A percentile compares a stretch with the other conserved stretches of the same genome.
These are phyloP conservation scores for Delonix regia DNA, from an alignment of 306 rosid species.

Conservation along the genomic window DNA sequence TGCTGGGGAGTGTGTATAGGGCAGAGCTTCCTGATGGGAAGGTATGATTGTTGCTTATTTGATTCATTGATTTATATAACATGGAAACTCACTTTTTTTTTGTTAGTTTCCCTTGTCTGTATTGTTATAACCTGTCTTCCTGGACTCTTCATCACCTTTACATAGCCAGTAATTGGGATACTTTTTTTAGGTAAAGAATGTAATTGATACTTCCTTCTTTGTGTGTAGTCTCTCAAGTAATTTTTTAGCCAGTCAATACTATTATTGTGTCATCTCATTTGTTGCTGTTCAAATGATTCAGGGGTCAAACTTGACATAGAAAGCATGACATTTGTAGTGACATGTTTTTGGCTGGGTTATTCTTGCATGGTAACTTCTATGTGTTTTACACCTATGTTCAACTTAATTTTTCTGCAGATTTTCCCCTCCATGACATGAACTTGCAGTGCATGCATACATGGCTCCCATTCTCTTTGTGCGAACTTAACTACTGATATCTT, in stretches of 20 bases:
- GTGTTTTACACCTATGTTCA: slow-evolving; percentile 10
- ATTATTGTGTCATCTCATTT: slow-evolving; percentile 20
- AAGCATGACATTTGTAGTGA: neutral
- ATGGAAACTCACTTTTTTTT: neutral
- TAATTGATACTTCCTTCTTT: neutral
- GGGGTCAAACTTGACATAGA: neutral
- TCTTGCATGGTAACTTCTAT: slow-evolving; percentile 24
- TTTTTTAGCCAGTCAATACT: slow-evolving; percentile 25
- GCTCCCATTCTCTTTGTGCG: slow-evolving; percentile 6
- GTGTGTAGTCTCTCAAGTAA: neutral
- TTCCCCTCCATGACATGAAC: neutral
- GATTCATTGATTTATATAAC: slow-evolving; percentile 30
- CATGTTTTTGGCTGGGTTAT: slow-evolving; percentile 3
- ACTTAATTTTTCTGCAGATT: neutral
- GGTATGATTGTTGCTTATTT: slow-evolving; percentile 54
- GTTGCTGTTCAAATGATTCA: slow-evolving; percentile 25
- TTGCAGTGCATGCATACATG: slow-evolving; percentile 6
- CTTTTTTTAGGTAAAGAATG: neutral
- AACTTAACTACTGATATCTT: neutral
- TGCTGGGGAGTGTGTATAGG: slow-evolving; percentile 88
- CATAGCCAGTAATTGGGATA: neutral
- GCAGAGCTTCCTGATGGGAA: slow-evolving; percentile 93
- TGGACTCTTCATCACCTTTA: slow-evolving; percentile 23
- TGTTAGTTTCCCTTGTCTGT: neutral
- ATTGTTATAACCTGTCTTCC: slow-evolving; percentile 14